Evolutionary conservation across 768 basidiomycete species (phyloP), one percentile per base, ranked within the genome.

Genomic region (Mycena alexandri): DNA sequence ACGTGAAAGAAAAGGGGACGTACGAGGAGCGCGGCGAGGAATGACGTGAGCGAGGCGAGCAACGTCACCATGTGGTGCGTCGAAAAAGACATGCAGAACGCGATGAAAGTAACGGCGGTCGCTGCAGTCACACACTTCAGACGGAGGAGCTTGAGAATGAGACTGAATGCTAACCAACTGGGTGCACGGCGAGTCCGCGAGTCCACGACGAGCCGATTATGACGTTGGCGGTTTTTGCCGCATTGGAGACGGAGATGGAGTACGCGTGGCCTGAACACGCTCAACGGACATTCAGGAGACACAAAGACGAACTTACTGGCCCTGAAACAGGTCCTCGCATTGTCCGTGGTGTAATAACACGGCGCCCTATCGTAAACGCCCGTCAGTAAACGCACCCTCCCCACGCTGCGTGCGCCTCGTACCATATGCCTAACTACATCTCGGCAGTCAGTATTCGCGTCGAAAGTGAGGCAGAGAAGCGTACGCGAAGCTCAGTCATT

Each of bases 401-500:
- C 38, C 58, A 61, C 52, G 50, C 19, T 34, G 71, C 77, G 60
- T 11, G 64, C n/a, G 12, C 2, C 29, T 55, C 80, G 77, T 68
- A 92, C 92, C 92, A 93, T 36, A 92, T 82, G 71, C 93, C 93
- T 73, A 92, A 84, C 92, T 93, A 60, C 54, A n/a, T 34, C 22
- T 22, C 56, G 33, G 65, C 9, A 63, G 66, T 52, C 34, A 65
- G 60, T 1, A 44, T 47, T 53, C 21, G 55, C 66, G 46, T 43
- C 54, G 57, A 55, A 44, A 57, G 42, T 19, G 17, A 44, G 3
- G 25, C 63, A 52, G 13, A 36, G 43, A 43, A 51, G 85, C 89
- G 77, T 72, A 91, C 91, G 57, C 89, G 84, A 43, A 89, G 72
- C 71, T 90, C 78, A 17, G 78, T 78, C 38, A 90, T 72, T 4